Evolutionary conservation across 2,329 filamentous ascomycete species (phyloP), one percentile per base, ranked within the genome.

Genomic region (Curvularia spicifera): DNA sequence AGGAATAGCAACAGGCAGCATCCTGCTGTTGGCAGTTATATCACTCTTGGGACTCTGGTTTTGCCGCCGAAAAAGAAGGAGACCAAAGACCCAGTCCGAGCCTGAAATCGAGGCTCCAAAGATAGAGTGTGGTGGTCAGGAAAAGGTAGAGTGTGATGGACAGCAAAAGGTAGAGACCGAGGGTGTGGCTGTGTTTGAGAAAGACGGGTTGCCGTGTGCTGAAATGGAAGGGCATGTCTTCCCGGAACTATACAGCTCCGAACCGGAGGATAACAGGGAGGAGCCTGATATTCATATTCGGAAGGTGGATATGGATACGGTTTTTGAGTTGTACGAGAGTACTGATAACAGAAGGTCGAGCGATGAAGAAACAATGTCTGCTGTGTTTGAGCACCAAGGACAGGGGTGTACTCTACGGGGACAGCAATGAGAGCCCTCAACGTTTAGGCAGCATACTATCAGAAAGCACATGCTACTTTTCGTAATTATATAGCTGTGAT

Each of bases 171-270:
- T 56, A 3, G 59, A 59, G 24, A 49, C 52, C 22, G 59, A 56
- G 44, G 55, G 59, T 9, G 51, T 20, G n/a, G 49, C 44, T 18
- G 52, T 58, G 5, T 53, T 40, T 42, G 59, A 59, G 33, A 59
- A 56, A 18, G 56, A 62, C 39, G 46, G 56, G 10, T n/a, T 39
- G 1, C 46, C 47, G 5, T 50, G 48, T 45, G 52, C 47, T 13
- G 59, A 62, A 35, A 62, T 62, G 56, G 59, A 54, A 35, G 49
- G 56, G 29, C 52, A 56, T 15, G 22, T 48, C 9, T 51, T 48
- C 24, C 52, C 45, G 13, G 55, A 58, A 28, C 40, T 61, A 13
- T 44, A 56, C 5, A 29, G 33, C 22, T 22, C 44, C 12, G 10
- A 33, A 4, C 29, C 6, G 5, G n/a, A 22, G 18, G 12, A 2